Evolutionary conservation across 192 early-diverging fungal species (phyloP).

Genomic region (Coemansia furcata): DNA sequence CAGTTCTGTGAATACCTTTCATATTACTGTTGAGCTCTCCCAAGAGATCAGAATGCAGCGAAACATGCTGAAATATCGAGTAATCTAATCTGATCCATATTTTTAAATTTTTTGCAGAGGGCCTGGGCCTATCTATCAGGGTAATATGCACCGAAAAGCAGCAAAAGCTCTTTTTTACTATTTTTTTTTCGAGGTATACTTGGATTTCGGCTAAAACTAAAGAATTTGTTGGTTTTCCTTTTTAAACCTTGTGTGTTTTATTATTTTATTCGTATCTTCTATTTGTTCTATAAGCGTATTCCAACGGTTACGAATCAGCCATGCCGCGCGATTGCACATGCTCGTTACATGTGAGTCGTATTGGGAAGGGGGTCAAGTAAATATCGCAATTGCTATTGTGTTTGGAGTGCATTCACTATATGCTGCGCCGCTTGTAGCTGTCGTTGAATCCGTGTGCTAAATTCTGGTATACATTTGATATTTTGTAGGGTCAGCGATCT

Average conservation of each 20-base stretch:
- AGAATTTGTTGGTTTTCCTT: not conserved
- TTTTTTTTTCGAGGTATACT: not conserved
- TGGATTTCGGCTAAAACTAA: not conserved
- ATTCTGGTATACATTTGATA: not conserved
- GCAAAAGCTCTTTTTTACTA: not conserved
- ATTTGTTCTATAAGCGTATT: not conserved
- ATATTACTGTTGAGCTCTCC: too few relatives aligned
- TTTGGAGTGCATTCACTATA: not conserved
- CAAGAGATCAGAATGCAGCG: too few relatives aligned
- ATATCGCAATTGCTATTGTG: conserved; percentile 1
- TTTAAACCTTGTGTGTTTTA: not conserved
- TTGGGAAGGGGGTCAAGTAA: conserved; percentile 44
- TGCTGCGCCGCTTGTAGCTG: not conserved
- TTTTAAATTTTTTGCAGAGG: too few relatives aligned
- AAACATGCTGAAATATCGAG: too few relatives aligned
- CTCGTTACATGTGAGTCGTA: conserved; percentile 52
- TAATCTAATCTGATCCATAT: too few relatives aligned
- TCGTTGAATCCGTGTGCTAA: conserved; percentile 3
- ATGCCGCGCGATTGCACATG: conserved; percentile 53
- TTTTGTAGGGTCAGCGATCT: conserved; percentile 35
- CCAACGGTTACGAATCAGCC: not conserved
- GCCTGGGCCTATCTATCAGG: not conserved
- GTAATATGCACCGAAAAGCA: too few relatives aligned
- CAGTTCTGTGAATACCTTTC: too few relatives aligned
- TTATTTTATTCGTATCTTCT: not conserved